Percentiles rank a stretch among this genome's conserved stretches.
These are phyloP conservation scores for Leishmania gerbilli DNA, from an alignment of 208 protist genomes.

Conservation along the genomic window DNA sequence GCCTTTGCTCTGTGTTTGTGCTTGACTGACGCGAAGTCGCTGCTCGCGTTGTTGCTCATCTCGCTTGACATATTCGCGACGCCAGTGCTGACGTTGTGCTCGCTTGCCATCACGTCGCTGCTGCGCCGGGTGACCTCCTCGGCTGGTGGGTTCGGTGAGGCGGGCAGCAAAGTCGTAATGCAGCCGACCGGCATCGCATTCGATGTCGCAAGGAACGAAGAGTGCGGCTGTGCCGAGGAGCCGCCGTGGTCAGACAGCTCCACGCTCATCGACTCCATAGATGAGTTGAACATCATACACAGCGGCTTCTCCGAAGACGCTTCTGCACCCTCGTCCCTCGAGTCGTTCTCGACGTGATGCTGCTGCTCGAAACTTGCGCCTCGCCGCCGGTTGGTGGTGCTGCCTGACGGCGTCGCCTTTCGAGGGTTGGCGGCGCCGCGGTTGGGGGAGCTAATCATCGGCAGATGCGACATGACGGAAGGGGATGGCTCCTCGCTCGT, in stretches of 20 bases:
- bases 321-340: background rate
- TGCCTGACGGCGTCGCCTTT: background rate
- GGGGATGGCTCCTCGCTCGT: constrained; percentile 8
- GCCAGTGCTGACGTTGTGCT: background rate
- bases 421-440: background rate
- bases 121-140: background rate
- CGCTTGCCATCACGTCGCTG: background rate
- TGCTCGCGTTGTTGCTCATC: background rate
- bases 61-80: background rate
- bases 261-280: background rate
- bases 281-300: constrained; percentile 9
- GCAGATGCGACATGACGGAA: background rate
- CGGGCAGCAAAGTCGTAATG: constrained; percentile 9
- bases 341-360: background rate
- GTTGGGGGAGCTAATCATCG: background rate
- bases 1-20: background rate
- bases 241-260: background rate
- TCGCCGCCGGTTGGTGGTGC: background rate
- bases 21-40: background rate
- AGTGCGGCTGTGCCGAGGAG: background rate
- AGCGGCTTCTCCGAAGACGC: constrained; percentile 11
- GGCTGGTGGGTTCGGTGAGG: background rate
- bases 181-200: constrained; percentile 20
- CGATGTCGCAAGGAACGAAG: background rate
- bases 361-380: background rate